Percentiles rank a stretch among this genome's conserved stretches.
Evolutionary conservation across 1,139 yeast species (phyloP).

Genomic region (Yarrowia galli): DNA sequence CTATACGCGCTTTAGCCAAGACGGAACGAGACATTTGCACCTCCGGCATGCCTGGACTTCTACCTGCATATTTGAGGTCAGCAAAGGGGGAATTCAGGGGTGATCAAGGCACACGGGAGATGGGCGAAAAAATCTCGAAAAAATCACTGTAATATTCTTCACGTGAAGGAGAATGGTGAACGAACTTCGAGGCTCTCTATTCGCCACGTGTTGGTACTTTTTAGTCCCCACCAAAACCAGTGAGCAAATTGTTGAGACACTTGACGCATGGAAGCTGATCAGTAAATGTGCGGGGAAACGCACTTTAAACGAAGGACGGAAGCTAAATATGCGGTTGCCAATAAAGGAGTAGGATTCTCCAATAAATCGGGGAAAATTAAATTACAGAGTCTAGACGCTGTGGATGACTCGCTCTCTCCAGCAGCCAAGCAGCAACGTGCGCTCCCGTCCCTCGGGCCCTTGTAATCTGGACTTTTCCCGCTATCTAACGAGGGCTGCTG

Average conservation of each 20-base stretch:
- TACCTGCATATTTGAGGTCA: slow-evolving; percentile 22
- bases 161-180: background rate
- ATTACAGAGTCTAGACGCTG: background rate
- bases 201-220: no score
- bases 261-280: slow-evolving; percentile 35
- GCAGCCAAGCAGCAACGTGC: background rate
- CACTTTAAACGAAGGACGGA: slow-evolving; percentile 10
- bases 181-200: no score
- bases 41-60: slow-evolving; percentile 12
- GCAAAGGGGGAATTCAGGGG: slow-evolving; percentile 16
- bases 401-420: background rate
- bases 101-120: background rate
- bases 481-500: slow-evolving; percentile 2
- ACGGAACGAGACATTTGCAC: slow-evolving; percentile 21
- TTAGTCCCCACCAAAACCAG: no score
- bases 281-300: slow-evolving; percentile 32
- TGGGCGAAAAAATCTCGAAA: background rate
- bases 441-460: no score
- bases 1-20: slow-evolving; percentile 27
- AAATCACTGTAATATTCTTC: background rate
- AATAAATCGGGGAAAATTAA: background rate
- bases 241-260: slow-evolving; percentile 23
- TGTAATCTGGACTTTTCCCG: no score
- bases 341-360: background rate
- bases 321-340: background rate